These are phyloP conservation scores for Paralagenidium karlingii DNA, from an alignment of 352 stramenopile genomes.

Conservation along the genomic window DNA sequence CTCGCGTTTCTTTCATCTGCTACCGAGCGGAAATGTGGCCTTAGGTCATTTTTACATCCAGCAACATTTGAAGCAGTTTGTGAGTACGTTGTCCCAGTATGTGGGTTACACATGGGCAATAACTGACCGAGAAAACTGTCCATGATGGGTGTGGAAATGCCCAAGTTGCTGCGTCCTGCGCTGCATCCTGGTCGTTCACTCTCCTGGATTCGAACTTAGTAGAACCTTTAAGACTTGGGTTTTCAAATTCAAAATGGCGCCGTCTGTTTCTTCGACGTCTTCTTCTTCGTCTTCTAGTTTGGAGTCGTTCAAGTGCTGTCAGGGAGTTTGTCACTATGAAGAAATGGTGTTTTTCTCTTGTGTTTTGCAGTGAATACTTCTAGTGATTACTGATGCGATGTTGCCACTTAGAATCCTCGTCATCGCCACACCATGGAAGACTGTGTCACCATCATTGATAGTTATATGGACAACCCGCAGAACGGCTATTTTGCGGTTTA, in stretches of 20 bases:
- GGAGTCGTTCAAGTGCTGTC: constrained; percentile 34
- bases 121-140: too few relatives aligned
- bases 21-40: too few relatives aligned
- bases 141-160: too few relatives aligned
- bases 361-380: background rate
- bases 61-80: too few relatives aligned
- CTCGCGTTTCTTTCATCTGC: too few relatives aligned
- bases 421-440: constrained; percentile 78
- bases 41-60: too few relatives aligned
- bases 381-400: background rate
- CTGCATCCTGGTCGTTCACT: too few relatives aligned
- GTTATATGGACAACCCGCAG: constrained; percentile 27
- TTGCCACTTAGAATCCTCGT: constrained; percentile 35
- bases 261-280: background rate
- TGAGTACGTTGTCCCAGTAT: too few relatives aligned
- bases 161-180: too few relatives aligned
- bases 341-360: constrained; percentile 36
- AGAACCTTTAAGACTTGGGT: background rate
- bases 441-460: constrained; percentile 57
- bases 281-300: background rate
- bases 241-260: constrained; percentile 1
- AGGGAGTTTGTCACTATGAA: constrained; percentile 55
- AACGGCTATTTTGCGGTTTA: constrained; percentile 74
- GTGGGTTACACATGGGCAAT: too few relatives aligned
- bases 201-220: constrained; percentile 2